These are phyloP conservation scores for Fusarium pseudocircinatum DNA, from an alignment of 2,329 filamentous ascomycete genomes.

Conservation along the genomic window DNA sequence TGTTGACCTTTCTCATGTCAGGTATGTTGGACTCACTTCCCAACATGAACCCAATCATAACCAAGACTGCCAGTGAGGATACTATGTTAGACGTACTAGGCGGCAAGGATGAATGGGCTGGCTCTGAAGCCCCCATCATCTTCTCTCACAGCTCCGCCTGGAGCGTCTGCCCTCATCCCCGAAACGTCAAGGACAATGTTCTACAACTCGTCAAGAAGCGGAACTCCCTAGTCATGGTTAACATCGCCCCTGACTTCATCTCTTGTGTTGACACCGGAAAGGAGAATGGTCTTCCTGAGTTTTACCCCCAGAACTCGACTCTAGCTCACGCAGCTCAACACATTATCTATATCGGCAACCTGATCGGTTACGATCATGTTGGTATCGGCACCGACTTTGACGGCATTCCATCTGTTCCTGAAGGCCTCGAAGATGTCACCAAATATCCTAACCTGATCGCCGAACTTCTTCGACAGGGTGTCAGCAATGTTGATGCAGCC, in stretches of 20 bases:
- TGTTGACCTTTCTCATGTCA: constrained; percentile 84
- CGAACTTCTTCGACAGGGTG: constrained; percentile 76
- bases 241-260: constrained; percentile 85
- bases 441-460: constrained; percentile 83
- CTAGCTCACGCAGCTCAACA: constrained; percentile 82
- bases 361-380: constrained; percentile 88
- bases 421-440: constrained; percentile 84
- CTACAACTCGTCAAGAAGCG: constrained; percentile 78
- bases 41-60: background rate
- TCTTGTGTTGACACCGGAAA: constrained; percentile 72
- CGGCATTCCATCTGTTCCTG: constrained; percentile 72
- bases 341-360: constrained; percentile 81
- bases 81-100: constrained; percentile 88
- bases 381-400: constrained; percentile 93
- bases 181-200: constrained; percentile 89
- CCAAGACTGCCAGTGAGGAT: constrained; percentile 62
- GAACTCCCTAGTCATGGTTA: constrained; percentile 88
- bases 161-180: constrained; percentile 83
- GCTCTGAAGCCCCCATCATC: constrained; percentile 83
- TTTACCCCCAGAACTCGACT: constrained; percentile 74
- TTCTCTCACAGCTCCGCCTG: constrained; percentile 89
- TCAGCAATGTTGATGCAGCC: constrained; percentile 76
- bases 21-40: constrained; percentile 38
- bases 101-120: constrained; percentile 69
- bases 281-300: constrained; percentile 72